Percentiles rank a stretch among this genome's conserved stretches.
Evolutionary conservation across 2,329 filamentous ascomycete species (phyloP).

Genomic region (Diaporthe vexans): DNA sequence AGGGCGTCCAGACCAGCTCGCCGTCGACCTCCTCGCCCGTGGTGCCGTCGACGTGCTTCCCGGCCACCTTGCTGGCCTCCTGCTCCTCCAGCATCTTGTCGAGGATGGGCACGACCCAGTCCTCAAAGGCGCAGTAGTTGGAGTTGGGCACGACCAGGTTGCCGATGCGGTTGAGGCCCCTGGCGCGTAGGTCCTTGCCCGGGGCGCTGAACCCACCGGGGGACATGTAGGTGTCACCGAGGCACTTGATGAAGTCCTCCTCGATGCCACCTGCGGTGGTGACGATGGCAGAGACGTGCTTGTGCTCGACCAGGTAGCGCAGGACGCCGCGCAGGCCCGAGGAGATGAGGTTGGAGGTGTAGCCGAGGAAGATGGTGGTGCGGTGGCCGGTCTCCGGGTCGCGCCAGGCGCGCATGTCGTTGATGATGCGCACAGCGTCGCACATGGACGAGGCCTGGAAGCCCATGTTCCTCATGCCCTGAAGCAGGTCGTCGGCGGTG

Average conservation of each 20-base stretch:
- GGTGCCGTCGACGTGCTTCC: slow-evolving; percentile 26
- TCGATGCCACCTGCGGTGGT: slow-evolving; percentile 96
- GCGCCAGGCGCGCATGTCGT: slow-evolving; percentile 90
- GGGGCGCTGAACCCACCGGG: slow-evolving; percentile 77
- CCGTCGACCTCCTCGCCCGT: slow-evolving; percentile 70
- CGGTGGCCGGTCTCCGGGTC: slow-evolving; percentile 83
- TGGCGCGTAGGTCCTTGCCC: slow-evolving; percentile 83
- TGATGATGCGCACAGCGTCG: slow-evolving; percentile 91
- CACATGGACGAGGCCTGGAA: slow-evolving; percentile 79
- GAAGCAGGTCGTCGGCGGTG: slow-evolving; percentile 86
- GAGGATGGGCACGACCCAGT: slow-evolving; percentile 97
- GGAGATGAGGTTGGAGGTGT: slow-evolving; percentile 97
- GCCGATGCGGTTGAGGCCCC: slow-evolving; percentile 94
- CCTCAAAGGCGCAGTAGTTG: slow-evolving; percentile 98
- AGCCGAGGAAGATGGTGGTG: slow-evolving; percentile 96
- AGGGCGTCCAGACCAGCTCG: slow-evolving; percentile 91
- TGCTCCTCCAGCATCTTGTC: slow-evolving; percentile 95
- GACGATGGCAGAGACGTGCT: slow-evolving; percentile 92
- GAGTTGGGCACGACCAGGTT: slow-evolving; percentile 96
- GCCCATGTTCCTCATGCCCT: slow-evolving; percentile 89
- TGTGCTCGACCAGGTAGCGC: slow-evolving; percentile 92
- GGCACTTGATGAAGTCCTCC: slow-evolving; percentile 98
- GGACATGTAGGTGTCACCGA: slow-evolving; percentile 93
- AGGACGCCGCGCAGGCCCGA: slow-evolving; percentile 93
- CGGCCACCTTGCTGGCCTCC: slow-evolving; percentile 78